Percentiles rank a stretch among this genome's conserved stretches.
Conservation (phyloP, 768 basidiomycete genomes). For the Clitopilus hobsonii region DNA sequence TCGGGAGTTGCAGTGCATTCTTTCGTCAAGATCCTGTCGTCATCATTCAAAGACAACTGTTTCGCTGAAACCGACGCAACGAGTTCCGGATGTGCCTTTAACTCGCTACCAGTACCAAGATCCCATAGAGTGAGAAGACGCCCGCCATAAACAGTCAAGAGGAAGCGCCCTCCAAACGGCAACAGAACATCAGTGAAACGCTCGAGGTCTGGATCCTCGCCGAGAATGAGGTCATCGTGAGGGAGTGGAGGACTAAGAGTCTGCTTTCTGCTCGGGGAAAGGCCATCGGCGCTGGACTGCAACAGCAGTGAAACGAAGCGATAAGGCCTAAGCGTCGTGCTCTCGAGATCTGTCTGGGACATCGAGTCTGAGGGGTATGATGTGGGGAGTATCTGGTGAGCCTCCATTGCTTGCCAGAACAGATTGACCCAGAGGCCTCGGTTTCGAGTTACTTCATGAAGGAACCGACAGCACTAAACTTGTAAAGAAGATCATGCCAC, state of each 20-base stretch:
- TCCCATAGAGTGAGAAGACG: background rate
- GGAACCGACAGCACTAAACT: background rate
- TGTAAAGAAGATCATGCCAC: background rate
- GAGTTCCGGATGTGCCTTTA: no score
- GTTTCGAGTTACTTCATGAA: background rate
- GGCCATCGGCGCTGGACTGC: no score
- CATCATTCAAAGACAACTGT: no score
- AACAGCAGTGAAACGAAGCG: background rate
- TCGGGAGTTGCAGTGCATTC: no score
- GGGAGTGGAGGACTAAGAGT: background rate
- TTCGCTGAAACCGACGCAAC: no score
- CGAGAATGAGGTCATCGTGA: background rate
- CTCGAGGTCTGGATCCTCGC: no score
- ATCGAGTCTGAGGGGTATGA: background rate
- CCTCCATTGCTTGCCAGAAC: background rate
- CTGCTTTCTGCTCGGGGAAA: no score
- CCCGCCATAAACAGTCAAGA: background rate
- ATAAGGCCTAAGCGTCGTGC: background rate
- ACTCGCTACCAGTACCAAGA: background rate
- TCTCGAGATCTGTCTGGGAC: background rate
- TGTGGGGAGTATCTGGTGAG: background rate
- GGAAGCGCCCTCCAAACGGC: background rate
- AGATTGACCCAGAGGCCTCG: background rate
- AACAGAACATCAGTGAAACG: background rate
- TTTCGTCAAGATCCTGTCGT: no score